Conservation (phyloP, 768 basidiomycete species). For the Goffeauzyma gilvescens region DNA sequence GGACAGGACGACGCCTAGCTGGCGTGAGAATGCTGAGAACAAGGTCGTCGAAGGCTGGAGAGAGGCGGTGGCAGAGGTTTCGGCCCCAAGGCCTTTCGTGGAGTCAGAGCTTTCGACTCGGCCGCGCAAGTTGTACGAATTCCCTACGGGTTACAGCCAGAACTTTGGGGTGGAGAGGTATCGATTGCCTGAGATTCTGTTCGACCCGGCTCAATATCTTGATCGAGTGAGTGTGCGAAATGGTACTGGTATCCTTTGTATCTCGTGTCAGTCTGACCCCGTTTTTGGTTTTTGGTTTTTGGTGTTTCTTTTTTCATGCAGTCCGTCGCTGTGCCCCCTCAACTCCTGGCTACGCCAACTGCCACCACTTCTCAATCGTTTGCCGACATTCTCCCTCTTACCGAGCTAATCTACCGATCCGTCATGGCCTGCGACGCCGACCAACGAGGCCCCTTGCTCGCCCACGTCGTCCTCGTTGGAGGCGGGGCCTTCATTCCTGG, state of each 20-base stretch:
- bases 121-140: slow-evolving; percentile 54
- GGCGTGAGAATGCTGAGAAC: slow-evolving; percentile 59
- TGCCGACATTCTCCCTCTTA: slow-evolving; percentile 36
- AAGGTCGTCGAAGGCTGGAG: slow-evolving; percentile 87
- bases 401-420: slow-evolving; percentile 54
- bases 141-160: slow-evolving; percentile 77
- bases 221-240: slow-evolving; percentile 18
- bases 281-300: background rate
- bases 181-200: slow-evolving; percentile 71
- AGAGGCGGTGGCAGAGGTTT: slow-evolving; percentile 66
- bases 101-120: background rate
- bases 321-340: slow-evolving; percentile 23
- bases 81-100: background rate
- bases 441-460: slow-evolving; percentile 67
- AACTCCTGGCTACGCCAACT: slow-evolving; percentile 20
- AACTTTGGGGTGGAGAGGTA: slow-evolving; percentile 68
- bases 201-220: slow-evolving; percentile 41
- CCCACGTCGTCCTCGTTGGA: slow-evolving; percentile 89
- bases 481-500: slow-evolving; percentile 76
- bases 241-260: background rate
- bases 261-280: background rate
- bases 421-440: slow-evolving; percentile 78
- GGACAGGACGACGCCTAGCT: slow-evolving; percentile 54
- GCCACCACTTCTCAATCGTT: slow-evolving; percentile 32
- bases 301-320: too few species aligned